Evolutionary conservation across 2,329 filamentous ascomycete species (phyloP).

Genomic region (Cladophialophora chaetospira): DNA sequence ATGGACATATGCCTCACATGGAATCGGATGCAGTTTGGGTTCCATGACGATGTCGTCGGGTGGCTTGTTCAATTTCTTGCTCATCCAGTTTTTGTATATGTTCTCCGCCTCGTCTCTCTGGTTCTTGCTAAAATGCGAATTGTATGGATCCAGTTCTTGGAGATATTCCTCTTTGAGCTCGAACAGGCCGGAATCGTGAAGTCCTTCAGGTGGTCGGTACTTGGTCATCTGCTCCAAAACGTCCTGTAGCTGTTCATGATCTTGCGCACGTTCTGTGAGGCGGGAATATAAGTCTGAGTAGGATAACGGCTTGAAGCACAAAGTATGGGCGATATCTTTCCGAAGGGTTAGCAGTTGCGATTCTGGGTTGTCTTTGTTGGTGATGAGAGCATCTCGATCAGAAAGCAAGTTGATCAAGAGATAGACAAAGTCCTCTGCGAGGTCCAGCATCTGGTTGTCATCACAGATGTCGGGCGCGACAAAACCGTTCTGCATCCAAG

Average conservation of each 20-base stretch:
- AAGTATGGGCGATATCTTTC: conserved; percentile 85
- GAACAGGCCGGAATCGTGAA: conserved; percentile 91
- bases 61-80: conserved; percentile 80
- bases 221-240: conserved; percentile 84
- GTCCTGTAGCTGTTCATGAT: conserved; percentile 82
- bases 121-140: conserved; percentile 94
- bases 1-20: conserved; percentile 73
- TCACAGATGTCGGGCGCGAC: conserved; percentile 75
- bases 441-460: conserved; percentile 82
- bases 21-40: conserved; percentile 75
- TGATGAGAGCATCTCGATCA: conserved; percentile 78
- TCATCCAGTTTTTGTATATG: conserved; percentile 82
- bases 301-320: conserved; percentile 94
- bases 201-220: conserved; percentile 85
- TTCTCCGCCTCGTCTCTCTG: conserved; percentile 93
- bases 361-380: conserved; percentile 65
- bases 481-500: conserved; percentile 85
- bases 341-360: conserved; percentile 72
- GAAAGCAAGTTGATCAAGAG: conserved; percentile 87
- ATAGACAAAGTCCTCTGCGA: conserved; percentile 94
- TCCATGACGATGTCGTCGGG: conserved; percentile 87
- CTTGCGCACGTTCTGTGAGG: conserved; percentile 84
- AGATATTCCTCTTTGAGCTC: conserved; percentile 85
- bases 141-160: conserved; percentile 90
- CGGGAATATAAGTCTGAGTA: conserved; percentile 89